Conservation (phyloP, 2,329 filamentous ascomycete species). For the Ceratocystis papillata region DNA sequence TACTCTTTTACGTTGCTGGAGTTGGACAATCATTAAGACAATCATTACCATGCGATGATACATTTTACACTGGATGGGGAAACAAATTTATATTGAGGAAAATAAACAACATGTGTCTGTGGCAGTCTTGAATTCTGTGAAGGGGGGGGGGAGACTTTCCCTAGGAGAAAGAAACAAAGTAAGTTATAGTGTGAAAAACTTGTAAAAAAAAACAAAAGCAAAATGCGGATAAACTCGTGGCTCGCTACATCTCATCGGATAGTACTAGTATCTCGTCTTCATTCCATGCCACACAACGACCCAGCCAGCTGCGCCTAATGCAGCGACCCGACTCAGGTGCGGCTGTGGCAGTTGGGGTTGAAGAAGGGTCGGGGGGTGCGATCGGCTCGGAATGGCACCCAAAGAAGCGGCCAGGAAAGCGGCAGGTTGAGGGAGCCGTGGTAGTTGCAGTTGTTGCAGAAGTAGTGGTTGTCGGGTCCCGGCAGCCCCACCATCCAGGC, state of each 20-base stretch:
- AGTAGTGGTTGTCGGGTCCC: conserved; percentile 37
- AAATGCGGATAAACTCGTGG: background rate
- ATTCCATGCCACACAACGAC: conserved; percentile 35
- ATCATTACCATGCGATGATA: background rate
- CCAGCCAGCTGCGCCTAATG: conserved; percentile 34
- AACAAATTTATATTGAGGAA: background rate
- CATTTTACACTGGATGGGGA: background rate
- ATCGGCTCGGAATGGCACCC: conserved; percentile 38
- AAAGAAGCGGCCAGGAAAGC: conserved; percentile 40
- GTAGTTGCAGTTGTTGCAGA: conserved; percentile 29
- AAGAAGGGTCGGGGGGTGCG: conserved; percentile 26
- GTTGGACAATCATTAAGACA: background rate
- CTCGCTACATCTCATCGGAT: conserved; percentile 31
- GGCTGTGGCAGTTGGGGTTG: conserved; percentile 27
- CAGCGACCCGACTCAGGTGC: conserved; percentile 31
- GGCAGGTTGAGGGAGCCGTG: conserved; percentile 32
- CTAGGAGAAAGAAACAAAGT: background rate
- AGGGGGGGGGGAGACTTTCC: background rate
- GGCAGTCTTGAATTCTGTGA: background rate
- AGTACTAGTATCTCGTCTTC: conserved; percentile 27
- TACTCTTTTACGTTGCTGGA: background rate
- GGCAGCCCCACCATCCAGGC: conserved; percentile 58
- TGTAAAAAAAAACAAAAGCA: conserved; percentile 1
- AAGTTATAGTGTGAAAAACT: background rate
- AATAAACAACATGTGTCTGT: background rate